Evolutionary conservation across 2,329 filamentous ascomycete species (phyloP).

Genomic region (Xylaria sp.): DNA sequence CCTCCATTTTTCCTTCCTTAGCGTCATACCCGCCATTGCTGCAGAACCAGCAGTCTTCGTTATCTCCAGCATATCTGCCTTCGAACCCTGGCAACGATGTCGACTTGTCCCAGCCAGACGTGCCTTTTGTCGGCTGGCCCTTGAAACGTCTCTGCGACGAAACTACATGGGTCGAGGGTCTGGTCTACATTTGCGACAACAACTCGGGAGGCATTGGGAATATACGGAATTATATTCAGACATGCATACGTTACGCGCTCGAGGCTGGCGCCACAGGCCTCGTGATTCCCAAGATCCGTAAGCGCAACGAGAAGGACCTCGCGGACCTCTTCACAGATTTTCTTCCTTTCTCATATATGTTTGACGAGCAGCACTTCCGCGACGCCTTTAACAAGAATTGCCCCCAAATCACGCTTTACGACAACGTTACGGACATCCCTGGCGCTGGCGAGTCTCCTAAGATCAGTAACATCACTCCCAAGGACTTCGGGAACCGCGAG

Average conservation of each 20-base stretch:
- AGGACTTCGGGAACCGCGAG: conserved; percentile 52
- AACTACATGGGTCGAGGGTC: conserved; percentile 53
- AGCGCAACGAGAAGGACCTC: conserved; percentile 54
- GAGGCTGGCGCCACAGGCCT: conserved; percentile 59
- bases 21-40: not conserved
- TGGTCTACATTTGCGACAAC: conserved; percentile 61
- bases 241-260: conserved; percentile 60
- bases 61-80: conserved; percentile 18
- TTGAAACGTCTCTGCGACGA: conserved; percentile 57
- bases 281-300: conserved; percentile 57
- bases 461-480: conserved; percentile 55
- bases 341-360: conserved; percentile 58
- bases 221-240: conserved; percentile 61
- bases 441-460: conserved; percentile 47
- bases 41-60: not conserved
- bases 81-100: conserved; percentile 38
- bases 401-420: conserved; percentile 56
- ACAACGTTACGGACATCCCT: conserved; percentile 52
- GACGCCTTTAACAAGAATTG: conserved; percentile 51
- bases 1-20: not conserved
- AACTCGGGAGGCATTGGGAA: conserved; percentile 63
- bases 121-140: conserved; percentile 59
- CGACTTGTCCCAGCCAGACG: conserved; percentile 53
- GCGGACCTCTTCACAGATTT: conserved; percentile 55
- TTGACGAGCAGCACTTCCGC: conserved; percentile 58